Base-by-base conservation (phyloP, 306 rosid species). In the Pterocarpus santalinus region DNA sequence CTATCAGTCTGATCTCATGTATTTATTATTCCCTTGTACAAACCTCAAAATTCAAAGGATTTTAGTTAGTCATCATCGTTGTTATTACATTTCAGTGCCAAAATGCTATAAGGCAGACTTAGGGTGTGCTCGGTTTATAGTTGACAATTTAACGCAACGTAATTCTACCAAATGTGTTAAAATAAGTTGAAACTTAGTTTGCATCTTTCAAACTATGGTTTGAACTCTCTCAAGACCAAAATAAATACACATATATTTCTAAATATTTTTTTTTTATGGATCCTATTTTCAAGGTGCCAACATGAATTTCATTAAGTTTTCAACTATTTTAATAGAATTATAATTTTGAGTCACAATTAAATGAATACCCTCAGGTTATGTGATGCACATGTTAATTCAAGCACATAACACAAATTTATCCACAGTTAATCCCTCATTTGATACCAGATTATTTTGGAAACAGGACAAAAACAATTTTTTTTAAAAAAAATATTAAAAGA, bases 11-110 rank as follows among this genome's bases (percentile, higher is more conserved):
- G 3, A 47, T 47, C 41, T 71, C 28, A 36, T 39, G 79, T 66
- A 43, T 28, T 41, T 44, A 70, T 69, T 63, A 65, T 38, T 41
- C 69, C 74, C 34, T 51, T 82, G 53, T 57, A 72, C 80, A 85
- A 22, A 22, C 28, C 28, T 22, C 82, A 82, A 70, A 83, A 12
- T 43, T 64, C 62, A 10, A 34, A 12, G 55, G 78, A 53, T 65
- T 64, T 56, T 6, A 80, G 30, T 52, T 8, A 53, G 9, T 9
- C 55, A 44, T 72, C 17, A 22, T 22, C 28, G 3, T 65, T 51
- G 53, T 22, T 13, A 51, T 11, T 30, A 6, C 65, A 53, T 30
- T 67, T 67, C 53, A 28, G 65, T 74, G 69, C 55, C 79, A 60
- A 28, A 61, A 9, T 41, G 41, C 57, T 43, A 22, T 34, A 28